These are phyloP conservation scores for Ascochyta fabae DNA, from an alignment of 2,329 filamentous ascomycete species.

Conservation along the genomic window DNA sequence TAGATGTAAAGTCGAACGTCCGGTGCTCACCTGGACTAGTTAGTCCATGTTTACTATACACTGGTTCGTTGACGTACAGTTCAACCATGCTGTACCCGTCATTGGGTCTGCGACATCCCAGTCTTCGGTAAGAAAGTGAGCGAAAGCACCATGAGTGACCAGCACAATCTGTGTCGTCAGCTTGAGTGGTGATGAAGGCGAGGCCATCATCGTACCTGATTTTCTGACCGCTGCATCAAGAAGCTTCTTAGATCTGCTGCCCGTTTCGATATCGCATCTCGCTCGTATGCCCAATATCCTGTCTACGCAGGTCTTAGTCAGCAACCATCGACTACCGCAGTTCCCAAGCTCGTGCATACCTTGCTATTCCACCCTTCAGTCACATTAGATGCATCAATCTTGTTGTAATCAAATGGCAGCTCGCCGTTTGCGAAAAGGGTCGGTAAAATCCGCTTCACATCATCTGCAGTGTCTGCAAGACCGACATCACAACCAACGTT, in stretches of 20 bases:
- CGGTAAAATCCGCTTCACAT: slow-evolving; percentile 51
- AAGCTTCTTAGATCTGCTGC: slow-evolving; percentile 38
- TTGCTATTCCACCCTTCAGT: slow-evolving; percentile 76
- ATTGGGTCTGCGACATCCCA: slow-evolving; percentile 57
- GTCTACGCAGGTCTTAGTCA: slow-evolving; percentile 23
- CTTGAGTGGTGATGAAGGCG: background rate
- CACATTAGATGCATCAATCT: slow-evolving; percentile 68
- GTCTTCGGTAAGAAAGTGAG: slow-evolving; percentile 86
- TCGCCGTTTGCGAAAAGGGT: slow-evolving; percentile 62
- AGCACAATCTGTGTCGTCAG: slow-evolving; percentile 67
- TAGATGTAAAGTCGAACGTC: slow-evolving; percentile 37
- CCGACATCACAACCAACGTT: slow-evolving; percentile 79
- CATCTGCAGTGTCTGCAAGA: slow-evolving; percentile 46
- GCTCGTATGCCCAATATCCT: slow-evolving; percentile 42
- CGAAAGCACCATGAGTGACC: slow-evolving; percentile 81
- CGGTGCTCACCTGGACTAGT: slow-evolving; percentile 36
- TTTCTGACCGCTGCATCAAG: slow-evolving; percentile 37
- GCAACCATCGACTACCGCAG: background rate
- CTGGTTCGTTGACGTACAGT: slow-evolving; percentile 29
- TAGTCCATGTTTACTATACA: background rate
- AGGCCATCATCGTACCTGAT: slow-evolving; percentile 24
- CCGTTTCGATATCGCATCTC: slow-evolving; percentile 36
- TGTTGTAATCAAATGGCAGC: slow-evolving; percentile 54
- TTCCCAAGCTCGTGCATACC: slow-evolving; percentile 20
- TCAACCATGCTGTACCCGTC: slow-evolving; percentile 40